Evolutionary conservation across 1,284 basidiomycete species (phyloP).

Genomic region (Sphagnurus paluster): DNA sequence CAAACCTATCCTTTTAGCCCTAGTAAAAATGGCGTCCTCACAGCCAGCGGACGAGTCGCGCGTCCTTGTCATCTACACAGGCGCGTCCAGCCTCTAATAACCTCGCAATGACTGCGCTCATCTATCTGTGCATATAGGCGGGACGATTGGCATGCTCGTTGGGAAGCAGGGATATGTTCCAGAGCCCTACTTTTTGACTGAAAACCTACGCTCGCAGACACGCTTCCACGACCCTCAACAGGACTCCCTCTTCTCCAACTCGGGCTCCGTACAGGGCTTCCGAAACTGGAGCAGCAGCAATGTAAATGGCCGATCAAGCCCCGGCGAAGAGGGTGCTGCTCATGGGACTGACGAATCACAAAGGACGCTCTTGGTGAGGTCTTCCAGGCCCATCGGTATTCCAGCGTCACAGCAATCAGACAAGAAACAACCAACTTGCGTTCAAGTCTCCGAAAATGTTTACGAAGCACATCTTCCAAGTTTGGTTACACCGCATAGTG

Average conservation of each 20-base stretch:
- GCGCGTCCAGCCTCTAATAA: slow-evolving; percentile 10
- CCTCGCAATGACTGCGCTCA: slow-evolving; percentile 6
- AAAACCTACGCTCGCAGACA: slow-evolving; percentile 76
- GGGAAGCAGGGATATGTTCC: slow-evolving; percentile 82
- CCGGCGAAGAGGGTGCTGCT: slow-evolving; percentile 26
- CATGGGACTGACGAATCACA: slow-evolving; percentile 31
- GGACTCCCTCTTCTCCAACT: slow-evolving; percentile 76
- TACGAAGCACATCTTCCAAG: slow-evolving; percentile 73
- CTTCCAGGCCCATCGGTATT: slow-evolving; percentile 67
- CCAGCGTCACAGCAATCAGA: slow-evolving; percentile 27
- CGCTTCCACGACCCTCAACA: slow-evolving; percentile 86
- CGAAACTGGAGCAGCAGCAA: slow-evolving; percentile 62
- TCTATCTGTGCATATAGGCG: slow-evolving; percentile 50
- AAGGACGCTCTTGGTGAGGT: slow-evolving; percentile 65
- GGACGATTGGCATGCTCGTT: slow-evolving; percentile 87
- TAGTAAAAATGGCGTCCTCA: slow-evolving; percentile 54
- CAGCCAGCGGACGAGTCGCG: slow-evolving; percentile 66
- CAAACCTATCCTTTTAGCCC: background rate
- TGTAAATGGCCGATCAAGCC: slow-evolving; percentile 53
- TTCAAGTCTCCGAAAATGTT: slow-evolving; percentile 53
- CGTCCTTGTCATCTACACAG: slow-evolving; percentile 80
- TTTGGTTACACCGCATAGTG: slow-evolving; percentile 73
- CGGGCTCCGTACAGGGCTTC: slow-evolving; percentile 71
- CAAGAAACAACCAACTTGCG: slow-evolving; percentile 44
- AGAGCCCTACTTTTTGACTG: slow-evolving; percentile 85